phyloP scores from a whole-genome alignment of 257 asterid genomes.

The Cruciata laevipes region DNA sequence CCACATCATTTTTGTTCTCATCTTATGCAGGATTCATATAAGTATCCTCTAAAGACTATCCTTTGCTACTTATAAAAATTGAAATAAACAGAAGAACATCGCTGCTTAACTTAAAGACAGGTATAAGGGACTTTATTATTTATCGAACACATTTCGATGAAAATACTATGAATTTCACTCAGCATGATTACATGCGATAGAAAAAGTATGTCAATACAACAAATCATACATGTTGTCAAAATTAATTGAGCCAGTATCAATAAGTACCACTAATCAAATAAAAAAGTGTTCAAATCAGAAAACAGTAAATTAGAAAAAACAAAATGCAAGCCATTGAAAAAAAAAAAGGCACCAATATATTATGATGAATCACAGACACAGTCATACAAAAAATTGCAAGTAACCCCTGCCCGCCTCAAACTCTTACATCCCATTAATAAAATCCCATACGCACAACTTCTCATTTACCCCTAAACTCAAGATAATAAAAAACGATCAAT shows the following conservation, averaged over 20 bases:
- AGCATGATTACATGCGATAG: background rate
- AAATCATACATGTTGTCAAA: background rate
- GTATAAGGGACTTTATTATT: background rate
- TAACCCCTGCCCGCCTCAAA: background rate
- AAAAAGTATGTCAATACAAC: background rate
- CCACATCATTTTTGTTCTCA: background rate
- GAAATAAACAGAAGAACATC: background rate
- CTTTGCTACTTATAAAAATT: background rate
- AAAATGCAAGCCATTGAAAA: background rate
- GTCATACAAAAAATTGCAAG: background rate
- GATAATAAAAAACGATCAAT: too few species aligned
- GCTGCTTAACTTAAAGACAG: background rate
- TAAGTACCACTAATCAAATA: background rate
- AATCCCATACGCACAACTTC: background rate
- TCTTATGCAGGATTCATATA: background rate
- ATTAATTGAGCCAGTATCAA: background rate
- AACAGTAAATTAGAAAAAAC: background rate
- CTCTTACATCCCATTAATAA: background rate
- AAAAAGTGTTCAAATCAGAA: background rate
- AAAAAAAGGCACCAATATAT: background rate
- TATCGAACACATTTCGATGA: background rate
- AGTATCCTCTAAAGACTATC: background rate
- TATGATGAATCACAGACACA: background rate
- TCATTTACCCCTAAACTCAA: background rate
- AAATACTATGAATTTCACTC: background rate